A percentile compares a stretch with the other conserved stretches of the same genome.
Evolutionary conservation across 257 asterid species (phyloP).

Genomic region (Solanum gandarillasii): DNA sequence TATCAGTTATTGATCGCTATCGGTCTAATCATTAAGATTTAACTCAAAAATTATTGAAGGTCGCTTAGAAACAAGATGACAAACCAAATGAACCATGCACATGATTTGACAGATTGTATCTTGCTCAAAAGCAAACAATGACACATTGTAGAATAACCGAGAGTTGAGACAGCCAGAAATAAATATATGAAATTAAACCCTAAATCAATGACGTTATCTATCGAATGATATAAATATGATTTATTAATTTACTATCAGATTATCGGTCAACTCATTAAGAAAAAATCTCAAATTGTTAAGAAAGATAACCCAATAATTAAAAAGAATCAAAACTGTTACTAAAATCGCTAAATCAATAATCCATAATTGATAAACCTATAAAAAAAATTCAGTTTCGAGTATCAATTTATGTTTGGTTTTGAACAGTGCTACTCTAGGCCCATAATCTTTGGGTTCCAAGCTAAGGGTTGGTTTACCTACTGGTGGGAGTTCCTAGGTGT

Average conservation of each 20-base stretch:
- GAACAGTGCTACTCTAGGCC: neutral
- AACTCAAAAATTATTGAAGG: neutral
- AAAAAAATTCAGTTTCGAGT: no score
- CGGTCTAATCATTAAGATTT: neutral
- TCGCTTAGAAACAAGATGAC: neutral
- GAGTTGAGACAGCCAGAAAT: neutral
- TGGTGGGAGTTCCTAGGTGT: neutral
- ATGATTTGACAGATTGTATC: neutral
- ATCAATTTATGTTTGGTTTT: neutral
- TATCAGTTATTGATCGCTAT: neutral
- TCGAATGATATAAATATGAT: neutral
- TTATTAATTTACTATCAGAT: no score
- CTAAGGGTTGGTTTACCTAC: neutral
- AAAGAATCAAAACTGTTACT: neutral
- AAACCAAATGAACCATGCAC: neutral
- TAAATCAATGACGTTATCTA: neutral
- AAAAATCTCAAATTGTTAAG: neutral
- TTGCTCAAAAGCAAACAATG: neutral
- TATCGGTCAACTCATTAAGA: neutral
- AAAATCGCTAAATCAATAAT: neutral
- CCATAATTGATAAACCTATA: neutral
- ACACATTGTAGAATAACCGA: neutral
- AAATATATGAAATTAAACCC: neutral
- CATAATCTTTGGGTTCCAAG: neutral
- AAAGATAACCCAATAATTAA: neutral